Base-by-base conservation (phyloP, 495 filamentous ascomycete species). In the Penicillium psychrofluorescens region DNA sequence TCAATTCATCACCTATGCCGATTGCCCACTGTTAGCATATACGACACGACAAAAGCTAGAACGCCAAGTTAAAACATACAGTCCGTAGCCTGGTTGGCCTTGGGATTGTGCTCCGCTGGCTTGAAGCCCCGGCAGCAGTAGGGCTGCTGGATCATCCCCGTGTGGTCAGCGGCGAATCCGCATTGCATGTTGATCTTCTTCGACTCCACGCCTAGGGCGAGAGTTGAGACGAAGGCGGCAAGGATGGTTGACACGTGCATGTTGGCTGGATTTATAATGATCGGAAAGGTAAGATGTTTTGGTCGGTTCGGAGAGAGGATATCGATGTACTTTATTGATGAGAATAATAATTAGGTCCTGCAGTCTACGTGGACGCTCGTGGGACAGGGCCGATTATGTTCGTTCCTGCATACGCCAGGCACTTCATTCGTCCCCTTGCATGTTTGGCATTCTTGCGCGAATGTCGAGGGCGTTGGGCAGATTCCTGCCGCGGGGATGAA, bases 111-210 rank as follows among this genome's bases (percentile, higher is more conserved):
- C 39, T 36, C 29, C 10, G 54, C 51, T 4, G 55, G 40, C 9
- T 30, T 31, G 43, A 62, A 42, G 15, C 54, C 51, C 30, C 62
- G 60, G 42, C 68, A 71, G 53, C 68, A 71, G 53, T 55, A 71
- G 11, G 66, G 55, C 14, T 50, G 29, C 50, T 70, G 66, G 28
- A 67, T 22, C 51, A 68, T 56, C 29, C 58, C 58, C 1, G 63
- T 51, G 8, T 65, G 36, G 43, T 70, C 68, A 12, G 44, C 40
- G 1, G 64, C 61, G 44, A 68, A 61, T 11, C 53, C 45, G 43
- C 66, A 63, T 49, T 44, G 51, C 61, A 61, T 62, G 50, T 58
- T 61, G 46, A 54, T 54, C 43, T 49, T 48, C 9, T 53, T 47
- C 29, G 63, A 51, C 12, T 51, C 22, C 22, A 6, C 52, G 34